These are phyloP conservation scores for Hyaloscypha variabilis DNA, from an alignment of 495 filamentous ascomycete genomes.

Conservation along the genomic window DNA sequence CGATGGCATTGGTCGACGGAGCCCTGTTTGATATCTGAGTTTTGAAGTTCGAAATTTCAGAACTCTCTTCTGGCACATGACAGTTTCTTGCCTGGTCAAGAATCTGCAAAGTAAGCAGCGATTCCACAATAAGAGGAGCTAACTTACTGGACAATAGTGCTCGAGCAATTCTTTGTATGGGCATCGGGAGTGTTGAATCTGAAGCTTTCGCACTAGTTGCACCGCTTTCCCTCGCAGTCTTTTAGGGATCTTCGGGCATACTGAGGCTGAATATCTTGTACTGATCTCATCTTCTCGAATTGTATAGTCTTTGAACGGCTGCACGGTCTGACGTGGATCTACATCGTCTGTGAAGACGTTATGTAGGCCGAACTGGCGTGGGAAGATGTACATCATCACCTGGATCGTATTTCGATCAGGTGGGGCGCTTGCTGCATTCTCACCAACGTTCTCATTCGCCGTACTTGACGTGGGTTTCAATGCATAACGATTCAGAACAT, in stretches of 20 bases:
- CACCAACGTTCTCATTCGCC: not conserved
- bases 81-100: not conserved
- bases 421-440: not conserved
- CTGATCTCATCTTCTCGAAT: slow-evolving; percentile 81
- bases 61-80: not conserved
- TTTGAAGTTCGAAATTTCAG: slow-evolving; percentile 20
- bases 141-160: slow-evolving; percentile 71
- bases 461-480: slow-evolving; percentile 29
- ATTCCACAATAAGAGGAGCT: not conserved
- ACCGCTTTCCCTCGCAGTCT: slow-evolving; percentile 66
- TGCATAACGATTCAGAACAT: slow-evolving; percentile 80
- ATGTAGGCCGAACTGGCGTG: slow-evolving; percentile 83
- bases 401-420: slow-evolving; percentile 51
- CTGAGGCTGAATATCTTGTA: slow-evolving; percentile 21
- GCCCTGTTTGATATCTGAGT: slow-evolving; percentile 15
- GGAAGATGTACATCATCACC: slow-evolving; percentile 92
- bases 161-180: slow-evolving; percentile 74
- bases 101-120: not conserved
- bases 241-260: slow-evolving; percentile 62
- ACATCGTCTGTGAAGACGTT: slow-evolving; percentile 83
- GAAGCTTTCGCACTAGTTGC: slow-evolving; percentile 66
- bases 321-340: slow-evolving; percentile 63
- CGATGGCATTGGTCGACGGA: slow-evolving; percentile 16
- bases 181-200: slow-evolving; percentile 71
- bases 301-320: slow-evolving; percentile 80